phyloP scores from a whole-genome alignment of 176 grass and related monocot species.

The Triticum timopheevii region DNA sequence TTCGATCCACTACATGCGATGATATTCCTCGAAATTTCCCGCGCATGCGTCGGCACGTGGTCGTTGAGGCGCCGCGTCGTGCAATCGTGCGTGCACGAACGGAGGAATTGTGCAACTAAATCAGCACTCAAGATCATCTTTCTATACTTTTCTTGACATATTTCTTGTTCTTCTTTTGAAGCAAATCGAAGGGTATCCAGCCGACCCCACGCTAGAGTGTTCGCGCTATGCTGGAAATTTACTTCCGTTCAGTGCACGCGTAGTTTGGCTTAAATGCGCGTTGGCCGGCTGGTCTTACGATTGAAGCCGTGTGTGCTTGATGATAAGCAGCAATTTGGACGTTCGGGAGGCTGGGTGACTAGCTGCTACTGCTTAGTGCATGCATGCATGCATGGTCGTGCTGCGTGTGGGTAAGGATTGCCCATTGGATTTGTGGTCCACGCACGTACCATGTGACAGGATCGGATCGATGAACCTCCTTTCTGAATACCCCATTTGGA shows the following conservation, averaged over 20 bases:
- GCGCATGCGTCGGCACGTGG: background rate
- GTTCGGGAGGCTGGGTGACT: background rate
- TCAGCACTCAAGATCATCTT: too few relatives aligned
- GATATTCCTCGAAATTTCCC: conserved; percentile 32
- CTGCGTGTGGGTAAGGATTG: background rate
- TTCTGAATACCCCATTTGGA: background rate
- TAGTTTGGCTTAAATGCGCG: background rate
- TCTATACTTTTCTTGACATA: background rate
- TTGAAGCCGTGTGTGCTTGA: background rate
- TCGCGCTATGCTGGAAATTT: too few relatives aligned
- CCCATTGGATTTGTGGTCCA: conserved; percentile 5
- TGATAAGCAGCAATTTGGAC: background rate
- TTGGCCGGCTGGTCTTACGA: background rate
- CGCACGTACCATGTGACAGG: background rate
- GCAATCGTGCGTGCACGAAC: background rate
- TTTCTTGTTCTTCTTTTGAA: background rate
- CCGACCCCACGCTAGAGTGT: too few relatives aligned
- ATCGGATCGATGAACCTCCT: background rate
- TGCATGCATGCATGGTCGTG: background rate
- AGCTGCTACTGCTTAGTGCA: background rate
- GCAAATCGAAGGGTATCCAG: background rate
- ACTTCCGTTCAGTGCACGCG: background rate
- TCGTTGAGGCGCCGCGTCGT: background rate
- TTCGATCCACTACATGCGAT: background rate
- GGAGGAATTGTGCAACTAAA: background rate